phyloP scores from a whole-genome alignment of 495 filamentous ascomycete genomes.

The Penicillium waksmanii region DNA sequence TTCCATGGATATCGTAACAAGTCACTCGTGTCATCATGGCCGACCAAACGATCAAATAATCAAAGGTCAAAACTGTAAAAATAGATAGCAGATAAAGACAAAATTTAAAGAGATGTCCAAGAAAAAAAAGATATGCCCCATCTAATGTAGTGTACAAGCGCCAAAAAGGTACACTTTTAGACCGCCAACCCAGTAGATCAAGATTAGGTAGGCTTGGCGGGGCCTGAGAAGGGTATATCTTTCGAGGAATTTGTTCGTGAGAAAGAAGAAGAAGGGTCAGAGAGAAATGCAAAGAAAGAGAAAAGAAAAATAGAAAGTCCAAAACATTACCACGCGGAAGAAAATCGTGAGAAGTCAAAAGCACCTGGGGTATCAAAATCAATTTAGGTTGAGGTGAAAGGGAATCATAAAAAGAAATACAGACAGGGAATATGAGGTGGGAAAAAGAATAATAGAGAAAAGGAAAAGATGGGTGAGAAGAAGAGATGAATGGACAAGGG shows the following conservation, averaged over 20 bases:
- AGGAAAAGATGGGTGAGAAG: not conserved
- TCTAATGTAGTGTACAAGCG: conserved; percentile 6
- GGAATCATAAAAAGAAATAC: not conserved
- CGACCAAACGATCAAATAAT: not conserved
- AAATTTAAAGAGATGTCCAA: not conserved
- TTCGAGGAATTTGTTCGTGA: no score
- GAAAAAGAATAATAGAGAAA: not conserved
- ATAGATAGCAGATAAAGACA: not conserved
- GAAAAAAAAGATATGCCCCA: not conserved
- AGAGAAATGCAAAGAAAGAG: not conserved
- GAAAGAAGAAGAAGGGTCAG: not conserved
- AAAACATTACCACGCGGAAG: not conserved
- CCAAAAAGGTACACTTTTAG: conserved; percentile 2
- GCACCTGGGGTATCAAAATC: not conserved
- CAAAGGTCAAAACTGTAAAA: not conserved
- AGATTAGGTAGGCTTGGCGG: not conserved
- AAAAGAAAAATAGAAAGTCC: not conserved
- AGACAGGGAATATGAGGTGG: not conserved
- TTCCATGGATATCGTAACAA: not conserved
- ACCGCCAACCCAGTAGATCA: not conserved
- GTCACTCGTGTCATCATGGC: not conserved
- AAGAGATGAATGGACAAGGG: not conserved
- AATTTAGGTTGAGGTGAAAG: not conserved
- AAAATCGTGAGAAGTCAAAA: not conserved
- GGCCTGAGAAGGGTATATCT: not conserved